Evolutionary conservation across 1,284 basidiomycete genomes (phyloP), one percentile per base, ranked within the genome.

Genomic region (Grifola frondosa): DNA sequence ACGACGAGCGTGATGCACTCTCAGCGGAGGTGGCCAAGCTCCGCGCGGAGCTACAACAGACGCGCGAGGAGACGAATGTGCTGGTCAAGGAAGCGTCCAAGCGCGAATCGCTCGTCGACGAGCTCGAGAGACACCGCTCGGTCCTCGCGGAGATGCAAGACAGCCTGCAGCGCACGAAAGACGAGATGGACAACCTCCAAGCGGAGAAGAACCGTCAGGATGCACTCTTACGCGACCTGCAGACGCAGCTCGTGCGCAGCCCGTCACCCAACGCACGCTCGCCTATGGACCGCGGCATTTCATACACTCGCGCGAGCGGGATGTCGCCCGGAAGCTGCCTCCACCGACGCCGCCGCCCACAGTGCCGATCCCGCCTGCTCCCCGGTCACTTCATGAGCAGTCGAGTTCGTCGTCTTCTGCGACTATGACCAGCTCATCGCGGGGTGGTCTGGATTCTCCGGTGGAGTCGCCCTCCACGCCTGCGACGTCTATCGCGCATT

Each of bases 291-390:
- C 78, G 84, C 17, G 71, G 64, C 31, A 59, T 78, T 29, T 67
- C 78, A 6, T 81, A 77, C 57, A 70, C 74, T 30, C 76, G 85
- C 46, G 64, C 74, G 35, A 77, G 76, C 44, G 77, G 77, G 22
- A 63, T 85, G 42, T 77, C 83, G 25, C 69, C 76, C 19, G 72
- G 80, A 94, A 94, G 63, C 77, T 89, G 20, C 92, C 92, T 19
- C 92, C 92, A 16, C 87, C 88, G 0, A 90, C 88, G 0, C 92
- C 92, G 1, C 91, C 93, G 17, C 93, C 92, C 3, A 84, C 86
- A 20, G 77, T 91, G 33, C 92, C 93, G 6, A 90, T 89, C 8
- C 93, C 93, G 8, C 89, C 89, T 16, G 80, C 87, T 11, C 87
- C 88, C 5, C 78, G 75, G 51, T 50, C 64, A 50, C 50, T 64